These are phyloP conservation scores for Colletotrichum sp. DNA, from an alignment of 2,329 filamentous ascomycete genomes.

Conservation along the genomic window DNA sequence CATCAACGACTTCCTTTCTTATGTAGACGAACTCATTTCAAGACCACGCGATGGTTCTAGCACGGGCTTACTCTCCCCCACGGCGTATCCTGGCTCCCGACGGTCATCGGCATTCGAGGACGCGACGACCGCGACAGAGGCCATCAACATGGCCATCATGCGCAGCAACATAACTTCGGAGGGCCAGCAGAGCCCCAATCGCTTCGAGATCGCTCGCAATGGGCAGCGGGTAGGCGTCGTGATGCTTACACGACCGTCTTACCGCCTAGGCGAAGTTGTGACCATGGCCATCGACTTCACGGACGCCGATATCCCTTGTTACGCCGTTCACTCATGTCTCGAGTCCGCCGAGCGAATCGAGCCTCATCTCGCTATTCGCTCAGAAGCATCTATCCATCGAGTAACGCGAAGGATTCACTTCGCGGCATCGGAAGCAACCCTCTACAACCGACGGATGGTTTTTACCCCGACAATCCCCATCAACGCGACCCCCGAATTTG, in stretches of 20 bases:
- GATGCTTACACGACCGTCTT: constrained; percentile 86
- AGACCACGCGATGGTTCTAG: constrained; percentile 59
- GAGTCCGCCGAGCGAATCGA: constrained; percentile 89
- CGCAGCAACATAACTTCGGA: constrained; percentile 74
- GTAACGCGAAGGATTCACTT: constrained; percentile 85
- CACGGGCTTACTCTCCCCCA: constrained; percentile 74
- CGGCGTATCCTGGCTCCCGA: constrained; percentile 61
- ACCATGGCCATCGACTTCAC: constrained; percentile 85
- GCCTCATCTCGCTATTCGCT: constrained; percentile 79
- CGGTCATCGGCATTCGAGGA: constrained; percentile 62
- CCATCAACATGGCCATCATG: constrained; percentile 90
- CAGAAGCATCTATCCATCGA: constrained; percentile 82
- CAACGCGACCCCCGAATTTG: constrained; percentile 85
- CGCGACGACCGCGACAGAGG: constrained; percentile 73
- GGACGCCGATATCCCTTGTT: constrained; percentile 78
- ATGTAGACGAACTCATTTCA: constrained; percentile 77
- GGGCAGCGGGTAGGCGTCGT: constrained; percentile 92
- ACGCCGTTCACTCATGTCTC: constrained; percentile 82
- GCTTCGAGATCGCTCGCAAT: constrained; percentile 93
- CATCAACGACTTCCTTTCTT: constrained; percentile 73
- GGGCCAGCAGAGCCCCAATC: constrained; percentile 82
- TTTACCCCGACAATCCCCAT: constrained; percentile 87
- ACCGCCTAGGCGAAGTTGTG: constrained; percentile 86
- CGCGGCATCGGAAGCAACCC: constrained; percentile 78
- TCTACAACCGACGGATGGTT: constrained; percentile 79